Evolutionary conservation across 2,329 filamentous ascomycete species (phyloP).

Genomic region (Cryphonectria parasitica): DNA sequence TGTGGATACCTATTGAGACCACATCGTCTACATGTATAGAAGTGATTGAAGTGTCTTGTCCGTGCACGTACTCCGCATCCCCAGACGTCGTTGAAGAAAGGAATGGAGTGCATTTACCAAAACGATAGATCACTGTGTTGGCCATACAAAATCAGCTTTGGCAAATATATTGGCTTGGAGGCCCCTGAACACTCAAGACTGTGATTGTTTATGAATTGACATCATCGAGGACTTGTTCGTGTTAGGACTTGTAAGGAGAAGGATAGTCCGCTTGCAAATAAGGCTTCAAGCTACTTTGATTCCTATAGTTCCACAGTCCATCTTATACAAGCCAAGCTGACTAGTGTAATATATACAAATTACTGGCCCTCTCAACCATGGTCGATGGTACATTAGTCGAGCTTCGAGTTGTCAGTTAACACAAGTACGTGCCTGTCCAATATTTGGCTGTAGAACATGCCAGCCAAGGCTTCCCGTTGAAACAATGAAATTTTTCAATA

Average conservation of each 20-base stretch:
- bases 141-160: neutral
- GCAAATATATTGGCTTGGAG: neutral
- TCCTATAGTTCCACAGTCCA: neutral
- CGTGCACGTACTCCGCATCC: neutral
- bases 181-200: neutral
- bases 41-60: neutral
- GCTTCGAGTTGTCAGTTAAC: too few relatives aligned
- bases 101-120: conserved; percentile 42
- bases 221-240: neutral
- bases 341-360: conserved; percentile 31
- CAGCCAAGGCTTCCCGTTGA: too few relatives aligned
- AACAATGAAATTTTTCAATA: too few relatives aligned
- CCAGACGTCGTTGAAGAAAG: neutral
- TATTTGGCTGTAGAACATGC: too few relatives aligned
- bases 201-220: neutral
- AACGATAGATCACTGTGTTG: conserved; percentile 63
- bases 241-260: neutral
- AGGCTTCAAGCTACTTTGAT: neutral
- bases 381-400: too few relatives aligned
- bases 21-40: neutral
- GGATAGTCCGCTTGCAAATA: neutral
- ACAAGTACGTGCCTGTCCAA: too few relatives aligned
- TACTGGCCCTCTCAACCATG: too few relatives aligned
- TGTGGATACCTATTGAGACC: neutral
- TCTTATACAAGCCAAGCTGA: neutral